phyloP scores from a whole-genome alignment of 345 rosid species.

The Moricandia arvensis region DNA sequence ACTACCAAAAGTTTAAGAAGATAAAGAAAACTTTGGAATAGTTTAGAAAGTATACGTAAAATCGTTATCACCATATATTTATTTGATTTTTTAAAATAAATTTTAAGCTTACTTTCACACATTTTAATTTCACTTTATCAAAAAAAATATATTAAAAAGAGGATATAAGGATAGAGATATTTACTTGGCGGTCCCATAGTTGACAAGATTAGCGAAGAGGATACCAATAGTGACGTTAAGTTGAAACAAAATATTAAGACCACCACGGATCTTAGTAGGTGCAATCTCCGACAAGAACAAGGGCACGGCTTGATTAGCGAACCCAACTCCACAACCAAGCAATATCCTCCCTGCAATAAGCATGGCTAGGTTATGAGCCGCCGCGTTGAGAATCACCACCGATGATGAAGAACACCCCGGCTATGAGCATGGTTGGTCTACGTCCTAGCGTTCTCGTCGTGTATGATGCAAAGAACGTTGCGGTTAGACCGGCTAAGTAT shows the following conservation, averaged over 20 bases:
- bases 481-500: constrained; percentile 79
- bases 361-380: constrained; percentile 83
- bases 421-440: constrained; percentile 81
- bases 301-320: constrained; percentile 97
- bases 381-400: constrained; percentile 80
- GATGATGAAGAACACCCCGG: constrained; percentile 69
- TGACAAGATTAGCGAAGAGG: constrained; percentile 86
- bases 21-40: not conserved
- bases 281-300: constrained; percentile 94
- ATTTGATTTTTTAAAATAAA: no score
- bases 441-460: constrained; percentile 86
- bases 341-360: constrained; percentile 84
- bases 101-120: not conserved
- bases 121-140: not conserved
- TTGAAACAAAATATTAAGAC: constrained; percentile 84
- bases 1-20: not conserved
- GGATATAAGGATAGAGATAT: constrained; percentile 6
- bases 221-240: constrained; percentile 94
- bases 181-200: constrained; percentile 90
- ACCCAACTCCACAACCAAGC: constrained; percentile 94
- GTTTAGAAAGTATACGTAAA: not conserved
- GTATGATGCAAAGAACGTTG: constrained; percentile 93
- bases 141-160: not conserved
- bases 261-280: constrained; percentile 93
- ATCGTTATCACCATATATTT: not conserved